Base-by-base conservation (phyloP, 495 filamentous ascomycete genomes). In the Talaromyces stipitatus region DNA sequence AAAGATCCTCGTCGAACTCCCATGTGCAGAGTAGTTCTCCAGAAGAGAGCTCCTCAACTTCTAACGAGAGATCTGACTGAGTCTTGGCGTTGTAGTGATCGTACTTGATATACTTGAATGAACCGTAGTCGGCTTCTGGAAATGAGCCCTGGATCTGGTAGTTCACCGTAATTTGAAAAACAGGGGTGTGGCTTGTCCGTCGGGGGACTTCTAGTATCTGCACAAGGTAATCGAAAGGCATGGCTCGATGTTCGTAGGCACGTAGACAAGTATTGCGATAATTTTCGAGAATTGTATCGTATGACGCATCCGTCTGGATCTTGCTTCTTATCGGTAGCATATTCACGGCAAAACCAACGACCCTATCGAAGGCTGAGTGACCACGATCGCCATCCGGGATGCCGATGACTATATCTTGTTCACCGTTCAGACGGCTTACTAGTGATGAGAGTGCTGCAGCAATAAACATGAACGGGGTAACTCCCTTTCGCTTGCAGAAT, bases 281-380 rank as follows among this genome's bases (percentile, higher is more conserved):
- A 11, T 61, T 50, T n/a, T 64, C 57, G 28, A 75, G 51, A 8
- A 76, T 58, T 4, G 60, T 45, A 23, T 69, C 64, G 53, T 74
- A 77, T 5, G 69, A 62, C 2, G 70, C 50, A 2, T 60, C 59
- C 2, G 66, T 67, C 26, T 71, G 58, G 11, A 57, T 55, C 0
- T 55, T 57, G 59, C 73, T 66, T 3, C 72, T 66, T 1, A 81
- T 32, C 1, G 76, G 69, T 0, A 81, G 55, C 41, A 78, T 38
- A 56, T 80, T 80, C 9, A 76, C 45, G 50, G 75, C 75, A 43
- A 67, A 62, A 23, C 78, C 78, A 7, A 80, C 61, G 4, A 54
- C 70, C 1, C 59, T 50, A 24, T 60, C 46, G 4, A 67, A 47
- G 9, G 59, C 62, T 4, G 58, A 55, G 59, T 66, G 58, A 24